A percentile compares a stretch with the other conserved stretches of the same genome.
These are phyloP conservation scores for Aphanomyces euteiches DNA, from an alignment of 352 stramenopile species.

Conservation along the genomic window DNA sequence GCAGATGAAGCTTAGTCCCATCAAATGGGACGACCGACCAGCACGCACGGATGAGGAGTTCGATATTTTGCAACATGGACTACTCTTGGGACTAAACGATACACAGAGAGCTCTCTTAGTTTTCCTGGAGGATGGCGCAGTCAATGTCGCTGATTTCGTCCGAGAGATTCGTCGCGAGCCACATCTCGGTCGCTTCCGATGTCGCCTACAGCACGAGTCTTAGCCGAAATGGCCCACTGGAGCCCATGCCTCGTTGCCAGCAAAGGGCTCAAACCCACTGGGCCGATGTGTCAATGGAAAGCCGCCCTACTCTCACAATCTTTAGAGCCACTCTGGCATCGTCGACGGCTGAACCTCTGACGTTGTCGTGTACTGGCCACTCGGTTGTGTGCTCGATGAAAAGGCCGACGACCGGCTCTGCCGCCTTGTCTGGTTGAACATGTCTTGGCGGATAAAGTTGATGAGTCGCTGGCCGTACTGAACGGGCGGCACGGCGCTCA, in stretches of 20 bases:
- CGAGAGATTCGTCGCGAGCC: constrained; percentile 10
- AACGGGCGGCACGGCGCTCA: constrained; percentile 67
- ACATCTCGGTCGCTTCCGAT: constrained; percentile 6
- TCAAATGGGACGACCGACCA: too few species aligned
- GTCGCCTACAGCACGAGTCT: background rate
- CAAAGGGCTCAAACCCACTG: background rate
- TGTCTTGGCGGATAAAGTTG: constrained; percentile 55
- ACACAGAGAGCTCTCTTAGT: background rate
- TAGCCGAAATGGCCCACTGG: background rate
- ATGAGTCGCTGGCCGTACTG: constrained; percentile 68
- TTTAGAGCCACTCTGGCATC: background rate
- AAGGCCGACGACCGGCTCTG: constrained; percentile 13
- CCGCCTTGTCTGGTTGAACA: constrained; percentile 25
- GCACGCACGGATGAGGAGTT: too few species aligned
- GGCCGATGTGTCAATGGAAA: background rate
- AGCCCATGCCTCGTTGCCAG: background rate
- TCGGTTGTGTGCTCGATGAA: constrained; percentile 1
- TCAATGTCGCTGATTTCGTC: constrained; percentile 16
- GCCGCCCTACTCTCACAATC: background rate
- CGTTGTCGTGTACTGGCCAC: background rate
- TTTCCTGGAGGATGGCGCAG: constrained; percentile 6
- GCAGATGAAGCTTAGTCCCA: too few species aligned
- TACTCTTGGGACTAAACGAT: too few species aligned
- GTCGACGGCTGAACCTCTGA: too few species aligned
- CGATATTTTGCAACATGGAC: too few species aligned